Base-by-base conservation (phyloP, 192 early-diverging fungal genomes). In the Spinellus fusiger region DNA sequence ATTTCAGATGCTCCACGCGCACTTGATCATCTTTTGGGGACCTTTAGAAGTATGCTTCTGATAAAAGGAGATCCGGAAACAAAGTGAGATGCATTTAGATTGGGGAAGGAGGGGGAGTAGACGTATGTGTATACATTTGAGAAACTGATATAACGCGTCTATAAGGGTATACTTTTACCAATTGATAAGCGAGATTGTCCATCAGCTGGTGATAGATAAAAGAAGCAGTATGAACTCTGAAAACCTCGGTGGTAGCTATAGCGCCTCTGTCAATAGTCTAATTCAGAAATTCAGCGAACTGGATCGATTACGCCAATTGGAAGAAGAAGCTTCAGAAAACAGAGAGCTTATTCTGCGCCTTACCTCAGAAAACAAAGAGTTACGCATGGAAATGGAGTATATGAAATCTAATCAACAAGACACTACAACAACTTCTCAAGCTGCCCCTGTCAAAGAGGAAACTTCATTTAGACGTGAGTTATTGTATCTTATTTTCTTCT, bases 161-260 rank as follows among this genome's bases (percentile, higher is more conserved):
- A 26, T 4, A 54, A 87, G 85, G 56, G 80, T 79, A 5, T 79
- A 86, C 26, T 92, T 90, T 66, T 82, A 85, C 61, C 88, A 90
- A 66, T 72, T 89, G 10, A 82, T 90, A 51, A 83, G 86, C 65
- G 78, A 82, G 22, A 74, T 90, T 16, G 80, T 89, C 23, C 81
- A 84, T 2, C 86, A 92, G 49, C 76, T 90, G 4, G 90, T 92
- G 15, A 78, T 90, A 70, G 87, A 92, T 58, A 77, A 88, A 6
- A 79, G 82, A 49, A 57, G 66, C 13, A 68, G 67, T 4, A 37
- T 50, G 3, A 34, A 40, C 13, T 56, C 62, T 9, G 84, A 86
- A 22, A 78, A 82, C 29, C 84, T 86, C 61, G 75, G 78, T 10
- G 27, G 20, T 22, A 79, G 80, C 52, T 80, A 82, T 37, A 84